Evolutionary conservation across 2,329 filamentous ascomycete species (phyloP), one percentile per base, ranked within the genome.

Genomic region (Venturia pyrina): DNA sequence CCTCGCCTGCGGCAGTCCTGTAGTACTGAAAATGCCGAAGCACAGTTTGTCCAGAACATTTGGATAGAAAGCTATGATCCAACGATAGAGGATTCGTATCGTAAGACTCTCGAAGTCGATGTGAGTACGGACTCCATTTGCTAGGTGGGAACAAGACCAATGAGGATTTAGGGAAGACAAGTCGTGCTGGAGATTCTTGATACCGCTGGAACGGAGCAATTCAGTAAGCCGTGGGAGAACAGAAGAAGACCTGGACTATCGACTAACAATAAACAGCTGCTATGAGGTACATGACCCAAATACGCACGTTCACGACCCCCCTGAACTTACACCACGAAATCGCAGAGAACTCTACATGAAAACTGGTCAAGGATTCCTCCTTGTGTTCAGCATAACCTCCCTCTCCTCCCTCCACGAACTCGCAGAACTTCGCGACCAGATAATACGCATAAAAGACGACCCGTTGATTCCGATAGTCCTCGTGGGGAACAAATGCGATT

Each of bases 341-440:
- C 50, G 64, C 60, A 84, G 90, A 73, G 90, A 95, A 74, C 82
- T 93, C 59, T 95, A 96, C 80, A 96, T 96, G 90, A 95, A 95
- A 75, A 90, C 91, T 48, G 91, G 91, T 65, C 91, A 96, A 78
- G 91, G 92, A 0, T 96, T 96, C 75, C 84, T 96, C 65, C 83
- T 96, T 46, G 92, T 96, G 66, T 96, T 96, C 79, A 93, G 89
- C 77, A 96, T 96, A 73, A 93, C 91, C 21, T 95, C 90, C 68
- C 82, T 84, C 68, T 90, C 90, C 43, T 96, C 91, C n/a, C 82
- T 96, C 50, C 85, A 87, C 71, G 91, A 96, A 76, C 84, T 96
- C 40, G 83, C 86, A 70, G 88, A 90, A 71, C 82, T 96, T 53
- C 88, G 91, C 63, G 91, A 96, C 73, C 91, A 96, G 77, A 96